Evolutionary conservation across 306 rosid genomes (phyloP), one percentile per base, ranked within the genome.

Genomic region (Ziziphus jujuba): DNA sequence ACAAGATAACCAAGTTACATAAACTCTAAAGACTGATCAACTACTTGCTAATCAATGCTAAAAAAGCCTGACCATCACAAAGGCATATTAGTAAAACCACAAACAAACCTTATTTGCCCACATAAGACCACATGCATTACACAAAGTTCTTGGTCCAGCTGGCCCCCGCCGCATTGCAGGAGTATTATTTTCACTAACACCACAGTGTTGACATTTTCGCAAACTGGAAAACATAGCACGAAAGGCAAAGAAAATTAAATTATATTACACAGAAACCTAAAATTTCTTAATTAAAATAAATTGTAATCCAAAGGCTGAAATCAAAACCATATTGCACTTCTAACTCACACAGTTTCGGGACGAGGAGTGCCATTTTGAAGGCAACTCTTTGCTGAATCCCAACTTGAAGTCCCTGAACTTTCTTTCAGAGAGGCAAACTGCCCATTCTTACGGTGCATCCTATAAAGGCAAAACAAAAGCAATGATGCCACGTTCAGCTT

Each of bases 111-210:
- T 90, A 78, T 90, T 93, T 28, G 97, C 98, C 98, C 98, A 93
- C 98, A 90, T 93, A 74, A 93, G 91, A 77, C 97, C 98, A 6
- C 98, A 93, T 6, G 98, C 98, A 78, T 92, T 92, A 64, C 98
- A 92, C 63, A 90, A 77, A 57, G 98, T 93, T 82, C 98, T 88
- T 28, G 97, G 95, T 53, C 98, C 98, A 78, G 91, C 90, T 62
- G 98, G 98, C 36, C 98, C 98, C 33, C 97, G 96, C 54, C 97
- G 97, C 98, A 93, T 93, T 49, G 97, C 98, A 61, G 98, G 98
- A 66, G 97, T 93, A 71, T 84, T 88, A 66, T 83, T 88, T 80
- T 93, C 98, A 80, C 76, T 45, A 65, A 93, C 86, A 63, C 97
- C 96, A 77, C 98, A 93, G 77, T 93, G 98, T 65, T 81, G 91